Evolutionary conservation across 108 stramenopile genomes (phyloP), one percentile per base, ranked within the genome.

Genomic region (Fragilaria radians): DNA sequence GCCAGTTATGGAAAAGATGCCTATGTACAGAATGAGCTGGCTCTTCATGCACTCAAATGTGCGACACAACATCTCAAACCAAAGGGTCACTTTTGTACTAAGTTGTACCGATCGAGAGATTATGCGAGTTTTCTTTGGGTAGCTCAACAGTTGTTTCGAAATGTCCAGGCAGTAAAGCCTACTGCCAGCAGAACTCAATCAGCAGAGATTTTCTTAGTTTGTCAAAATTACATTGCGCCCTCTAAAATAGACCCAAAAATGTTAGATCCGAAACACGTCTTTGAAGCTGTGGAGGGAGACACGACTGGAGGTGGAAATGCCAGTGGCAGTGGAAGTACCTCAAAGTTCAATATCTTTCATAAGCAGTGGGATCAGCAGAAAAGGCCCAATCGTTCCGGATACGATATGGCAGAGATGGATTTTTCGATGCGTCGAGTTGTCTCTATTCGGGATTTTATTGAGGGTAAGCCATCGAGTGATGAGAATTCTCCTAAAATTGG

Each of bases 201-300:
- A 32, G 97, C 99, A 0, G 99, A 99, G 70, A 99, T 99, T 63
- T 99, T 99, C 79, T 83, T 98, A 52, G 79, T 98, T 5, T 96
- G 96, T 71, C 54, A 63, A 48, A 80, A 78, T 22, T 99, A 96
- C 69, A 67, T 80, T 18, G 85, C 83, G 5, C 97, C 99, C 0
- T 52, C 32, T 49, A 91, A 87, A 64, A 93, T 99, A 63, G 99
- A 99, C 75, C 76, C 95, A 7, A 66, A 88, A 18, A 74, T 99
- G 77, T 76, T 98, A 25, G 97, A 99, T 79, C 99, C 99, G 24
- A 96, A 89, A 59, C 86, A 88, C 71, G 95, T 98, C 21, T 98
- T 99, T 78, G 83, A 76, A 51, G 74, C 78, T 62, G 79, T 95
- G 9, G 83, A 89, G 51, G 90, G 86, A 17, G 83, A 81, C 59